Evolutionary conservation across 1,284 basidiomycete species (phyloP), one percentile per base, ranked within the genome.

Genomic region (Hortiboletus rubellus): DNA sequence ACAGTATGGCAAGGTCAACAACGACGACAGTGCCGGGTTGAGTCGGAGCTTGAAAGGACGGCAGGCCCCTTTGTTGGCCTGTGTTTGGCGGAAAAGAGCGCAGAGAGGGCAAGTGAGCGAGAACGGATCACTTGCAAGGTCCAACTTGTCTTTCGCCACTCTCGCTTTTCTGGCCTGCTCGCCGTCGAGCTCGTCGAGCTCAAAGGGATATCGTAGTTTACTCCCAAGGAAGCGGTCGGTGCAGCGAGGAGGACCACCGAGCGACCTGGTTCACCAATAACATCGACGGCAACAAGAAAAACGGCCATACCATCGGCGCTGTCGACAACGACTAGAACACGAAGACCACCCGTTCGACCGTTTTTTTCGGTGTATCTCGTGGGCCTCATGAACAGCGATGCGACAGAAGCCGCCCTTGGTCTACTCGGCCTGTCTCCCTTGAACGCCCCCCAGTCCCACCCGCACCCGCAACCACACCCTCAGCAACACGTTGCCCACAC

Each of bases 331-430:
- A 53, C 58, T 52, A 17, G 55, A 30, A 42, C 50, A 37, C 60
- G 46, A 18, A n/a, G 45, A 46, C 57, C 52, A 51, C 44, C 2
- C 36, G 46, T 34, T 52, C 53, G 42, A 47, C 15, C 22, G 4
- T 52, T 63, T 58, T 55, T 46, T 49, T 62, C 18, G 53, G 52
- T 52, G 51, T 55, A 56, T 55, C 43, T 50, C 33, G 46, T 40
- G 38, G 54, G 71, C 86, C 88, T 54, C 63, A 81, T 80, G 78
- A 75, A 75, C 66, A 77, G 66, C 71, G 78, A 81, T 79, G 79
- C 78, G 59, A 75, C 76, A 61, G 78, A 80, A 68, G 79, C 79
- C 52, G 78, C 77, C 46, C 77, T 80, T 55, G 79, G 79, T 71
- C 69, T 81, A 38, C 77, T 81, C 48, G 76, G 77, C 61, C 76